Evolutionary conservation across 1,139 yeast species (phyloP).

Genomic region (Suhomyces bribrorum): DNA sequence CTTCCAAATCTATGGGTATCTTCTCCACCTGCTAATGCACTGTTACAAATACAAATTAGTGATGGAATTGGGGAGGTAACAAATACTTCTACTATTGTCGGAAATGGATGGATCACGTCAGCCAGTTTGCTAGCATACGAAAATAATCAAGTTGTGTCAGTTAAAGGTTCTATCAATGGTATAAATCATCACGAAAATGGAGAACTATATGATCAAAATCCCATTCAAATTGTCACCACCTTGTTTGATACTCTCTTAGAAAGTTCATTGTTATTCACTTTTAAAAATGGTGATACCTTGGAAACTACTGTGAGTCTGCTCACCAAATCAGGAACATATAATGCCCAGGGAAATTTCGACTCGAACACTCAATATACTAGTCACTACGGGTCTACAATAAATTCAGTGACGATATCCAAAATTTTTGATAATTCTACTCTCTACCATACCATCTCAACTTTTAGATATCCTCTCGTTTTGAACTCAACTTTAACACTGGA

Average conservation of each 20-base stretch:
- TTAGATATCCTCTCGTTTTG: constrained; percentile 18
- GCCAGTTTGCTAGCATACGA: constrained; percentile 54
- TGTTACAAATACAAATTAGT: constrained; percentile 50
- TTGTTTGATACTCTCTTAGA: constrained; percentile 30
- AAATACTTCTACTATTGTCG: constrained; percentile 12
- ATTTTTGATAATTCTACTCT: constrained; percentile 16
- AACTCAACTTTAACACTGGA: neutral
- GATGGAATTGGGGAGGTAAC: constrained; percentile 56
- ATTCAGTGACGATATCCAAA: constrained; percentile 21
- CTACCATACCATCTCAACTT: constrained; percentile 16
- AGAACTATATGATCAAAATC: constrained; percentile 29
- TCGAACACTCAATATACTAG: constrained; percentile 38
- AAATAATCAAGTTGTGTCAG: constrained; percentile 35
- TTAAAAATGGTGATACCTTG: constrained; percentile 34
- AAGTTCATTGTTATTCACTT: constrained; percentile 34
- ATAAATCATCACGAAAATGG: constrained; percentile 23
- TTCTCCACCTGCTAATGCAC: constrained; percentile 21
- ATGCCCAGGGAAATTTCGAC: constrained; percentile 31
- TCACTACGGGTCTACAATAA: constrained; percentile 26
- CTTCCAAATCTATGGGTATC: constrained; percentile 61
- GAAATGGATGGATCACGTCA: constrained; percentile 18
- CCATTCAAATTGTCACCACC: constrained; percentile 40
- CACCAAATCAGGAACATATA: constrained; percentile 33
- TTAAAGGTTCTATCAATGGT: constrained; percentile 41
- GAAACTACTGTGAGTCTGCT: constrained; percentile 28